Evolutionary conservation across 202 grass and related monocot genomes (phyloP), one percentile per base, ranked within the genome.

Genomic region (Brachypodium distachyon): DNA sequence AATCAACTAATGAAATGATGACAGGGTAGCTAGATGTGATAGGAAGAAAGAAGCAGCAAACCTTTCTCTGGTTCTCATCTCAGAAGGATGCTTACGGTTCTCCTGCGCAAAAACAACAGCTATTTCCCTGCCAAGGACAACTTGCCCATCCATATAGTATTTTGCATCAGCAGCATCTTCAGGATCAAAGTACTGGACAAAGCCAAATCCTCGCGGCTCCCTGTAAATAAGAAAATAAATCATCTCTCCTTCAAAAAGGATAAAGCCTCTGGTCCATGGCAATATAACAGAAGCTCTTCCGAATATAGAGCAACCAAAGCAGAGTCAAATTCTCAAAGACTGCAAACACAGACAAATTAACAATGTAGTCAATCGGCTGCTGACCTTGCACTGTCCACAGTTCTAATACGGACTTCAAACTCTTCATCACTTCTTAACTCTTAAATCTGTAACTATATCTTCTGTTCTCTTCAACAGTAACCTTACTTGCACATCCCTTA

Each of bases 31-130:
- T 33, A 61, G 23, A 57, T 33, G 5, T 7, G 29, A 11, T 34
- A n/a, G 5, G 7, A 28, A 69, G 12, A 58, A 47, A 48, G 18
- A 32, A 27, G 40, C 36, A 31, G 61, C 50, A 48, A 25, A 99
- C 92, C 96, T 90, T 68, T 96, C 96, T 57, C 96, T 87, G 31
- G 82, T 49, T 69, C 96, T 92, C 92, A 99, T 99, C 41, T 96
- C 96, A 70, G 40, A 26, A 38, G 92, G 96, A 32, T 89, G 91
- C 83, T 95, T 99, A 39, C 92, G 88, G 63, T 99, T 99, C 62
- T 96, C 96, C 57, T 99, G 83, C 14, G 92, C 96, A 85, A 96
- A 99, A 71, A 96, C 89, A 85, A 99, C 92, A 23, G 92, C 88
- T 79, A 99, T 38, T 90, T 85, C 85, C 72, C 96, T 84, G 18